A percentile compares a stretch with the other conserved stretches of the same genome.
These are phyloP conservation scores for Sisymbrium altissimum DNA, from an alignment of 345 rosid species.

Conservation along the genomic window DNA sequence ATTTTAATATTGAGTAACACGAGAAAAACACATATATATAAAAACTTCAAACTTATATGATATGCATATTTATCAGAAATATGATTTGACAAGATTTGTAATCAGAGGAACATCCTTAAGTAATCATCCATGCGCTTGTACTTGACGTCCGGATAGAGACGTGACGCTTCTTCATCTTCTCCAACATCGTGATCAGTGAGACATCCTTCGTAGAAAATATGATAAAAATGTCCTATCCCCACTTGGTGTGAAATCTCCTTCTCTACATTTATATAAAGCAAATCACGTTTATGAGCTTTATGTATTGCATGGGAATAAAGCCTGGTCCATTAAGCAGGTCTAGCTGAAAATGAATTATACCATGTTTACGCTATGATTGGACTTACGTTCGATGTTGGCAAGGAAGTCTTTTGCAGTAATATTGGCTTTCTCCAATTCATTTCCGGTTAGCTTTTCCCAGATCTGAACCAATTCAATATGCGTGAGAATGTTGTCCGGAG, in stretches of 20 bases:
- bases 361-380: neutral
- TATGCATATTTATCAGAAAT: neutral
- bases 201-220: slow-evolving; percentile 81
- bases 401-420: slow-evolving; percentile 52
- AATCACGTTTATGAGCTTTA: neutral
- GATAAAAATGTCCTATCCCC: slow-evolving; percentile 81
- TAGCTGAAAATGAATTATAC: neutral
- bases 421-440: slow-evolving; percentile 41
- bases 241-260: slow-evolving; percentile 52
- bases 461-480: slow-evolving; percentile 53
- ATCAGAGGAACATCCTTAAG: slow-evolving; percentile 41
- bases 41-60: no score
- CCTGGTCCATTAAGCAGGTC: neutral
- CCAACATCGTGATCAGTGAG: slow-evolving; percentile 63
- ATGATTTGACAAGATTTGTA: neutral
- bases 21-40: no score
- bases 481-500: slow-evolving; percentile 53
- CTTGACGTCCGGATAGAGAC: slow-evolving; percentile 69
- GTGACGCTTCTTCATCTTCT: slow-evolving; percentile 66
- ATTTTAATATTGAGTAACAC: no score
- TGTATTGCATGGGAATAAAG: neutral
- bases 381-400: slow-evolving; percentile 56
- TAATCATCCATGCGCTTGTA: slow-evolving; percentile 69
- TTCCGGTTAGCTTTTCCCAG: slow-evolving; percentile 69
- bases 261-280: slow-evolving; percentile 33